These are phyloP conservation scores for Prosopis cineraria DNA, from an alignment of 306 rosid species.

Conservation along the genomic window DNA sequence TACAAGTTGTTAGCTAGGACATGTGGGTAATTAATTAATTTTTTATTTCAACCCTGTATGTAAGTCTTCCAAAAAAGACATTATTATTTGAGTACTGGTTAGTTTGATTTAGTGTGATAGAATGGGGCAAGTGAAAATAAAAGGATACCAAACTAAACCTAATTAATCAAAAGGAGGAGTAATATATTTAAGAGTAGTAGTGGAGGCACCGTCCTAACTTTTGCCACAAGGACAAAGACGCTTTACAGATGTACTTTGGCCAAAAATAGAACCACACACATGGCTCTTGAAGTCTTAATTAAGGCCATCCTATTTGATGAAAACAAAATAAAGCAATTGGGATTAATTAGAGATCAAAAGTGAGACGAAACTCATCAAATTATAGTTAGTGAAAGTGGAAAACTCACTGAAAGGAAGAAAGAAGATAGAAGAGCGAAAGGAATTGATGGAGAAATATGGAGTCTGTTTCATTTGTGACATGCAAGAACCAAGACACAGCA, in stretches of 20 bases:
- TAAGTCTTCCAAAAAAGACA: no score
- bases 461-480: background rate
- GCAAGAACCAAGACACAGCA: background rate
- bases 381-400: background rate
- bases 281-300: background rate
- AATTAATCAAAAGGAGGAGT: background rate
- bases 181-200: background rate
- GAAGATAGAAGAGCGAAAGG: background rate
- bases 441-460: background rate
- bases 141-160: background rate
- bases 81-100: no score
- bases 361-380: background rate
- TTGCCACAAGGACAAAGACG: background rate
- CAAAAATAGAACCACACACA: background rate
- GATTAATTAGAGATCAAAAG: background rate
- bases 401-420: background rate
- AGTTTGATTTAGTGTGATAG: no score
- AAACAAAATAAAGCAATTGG: background rate
- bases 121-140: background rate
- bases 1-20: no score
- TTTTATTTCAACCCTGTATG: no score
- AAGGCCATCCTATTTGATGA: background rate
- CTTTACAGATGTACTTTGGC: background rate
- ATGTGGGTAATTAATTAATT: no score
- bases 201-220: conserved; percentile 2